phyloP scores from a whole-genome alignment of 2,329 filamentous ascomycete genomes.

The Fusarium haematococcum region DNA sequence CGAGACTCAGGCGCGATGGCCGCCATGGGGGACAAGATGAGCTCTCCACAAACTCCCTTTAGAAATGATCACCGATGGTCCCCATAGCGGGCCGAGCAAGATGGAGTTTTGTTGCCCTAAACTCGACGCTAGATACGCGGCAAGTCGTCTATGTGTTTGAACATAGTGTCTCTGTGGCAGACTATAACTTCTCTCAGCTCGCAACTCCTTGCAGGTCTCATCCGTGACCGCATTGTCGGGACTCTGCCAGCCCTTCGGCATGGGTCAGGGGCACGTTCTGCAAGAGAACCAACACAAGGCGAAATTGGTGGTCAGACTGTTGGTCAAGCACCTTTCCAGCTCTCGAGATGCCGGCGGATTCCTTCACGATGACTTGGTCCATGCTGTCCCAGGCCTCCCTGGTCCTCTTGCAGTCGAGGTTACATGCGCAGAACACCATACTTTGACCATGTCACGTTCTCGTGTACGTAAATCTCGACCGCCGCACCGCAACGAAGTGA shows the following conservation, averaged over 20 bases:
- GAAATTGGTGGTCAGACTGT: constrained; percentile 8
- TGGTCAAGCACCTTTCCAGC: not conserved
- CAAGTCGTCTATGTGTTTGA: not conserved
- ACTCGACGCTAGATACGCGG: not conserved
- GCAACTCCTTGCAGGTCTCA: not conserved
- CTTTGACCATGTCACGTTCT: not conserved
- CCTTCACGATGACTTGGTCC: not conserved
- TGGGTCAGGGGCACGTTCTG: not conserved
- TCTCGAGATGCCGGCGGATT: not conserved
- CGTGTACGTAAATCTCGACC: not conserved
- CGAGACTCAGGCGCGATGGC: not conserved
- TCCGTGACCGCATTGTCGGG: not conserved
- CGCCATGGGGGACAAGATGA: not conserved
- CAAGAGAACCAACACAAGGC: constrained; percentile 3
- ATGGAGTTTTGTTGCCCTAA: not conserved
- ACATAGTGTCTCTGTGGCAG: not conserved
- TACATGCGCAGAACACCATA: not conserved
- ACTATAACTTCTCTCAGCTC: not conserved
- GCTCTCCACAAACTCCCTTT: constrained; percentile 1
- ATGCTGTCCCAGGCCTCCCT: not conserved
- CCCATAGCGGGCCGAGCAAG: constrained; percentile 1
- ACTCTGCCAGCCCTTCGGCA: not conserved
- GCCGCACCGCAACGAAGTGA: not conserved
- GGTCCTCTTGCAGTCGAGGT: not conserved
- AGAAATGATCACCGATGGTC: constrained; percentile 4